These are phyloP conservation scores for Saccharomyces hybrid DNA, from an alignment of 1,139 yeast genomes.

Conservation along the genomic window DNA sequence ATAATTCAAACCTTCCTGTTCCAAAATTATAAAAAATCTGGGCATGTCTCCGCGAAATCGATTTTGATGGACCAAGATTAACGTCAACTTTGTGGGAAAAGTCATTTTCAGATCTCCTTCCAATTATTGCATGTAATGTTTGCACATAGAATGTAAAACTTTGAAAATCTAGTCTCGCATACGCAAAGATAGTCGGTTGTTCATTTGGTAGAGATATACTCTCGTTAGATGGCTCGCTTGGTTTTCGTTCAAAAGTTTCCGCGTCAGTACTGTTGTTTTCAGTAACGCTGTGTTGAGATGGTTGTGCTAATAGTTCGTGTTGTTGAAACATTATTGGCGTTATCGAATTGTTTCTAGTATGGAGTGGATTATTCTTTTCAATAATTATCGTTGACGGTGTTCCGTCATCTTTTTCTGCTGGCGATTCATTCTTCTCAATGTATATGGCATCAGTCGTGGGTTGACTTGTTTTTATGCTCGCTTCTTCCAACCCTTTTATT, in stretches of 20 bases:
- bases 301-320: constrained; percentile 11
- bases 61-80: constrained; percentile 82
- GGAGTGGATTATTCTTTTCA: constrained; percentile 17
- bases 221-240: constrained; percentile 2
- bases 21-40: constrained; percentile 93
- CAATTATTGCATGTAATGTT: constrained; percentile 85
- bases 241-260: constrained; percentile 2
- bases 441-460: background rate
- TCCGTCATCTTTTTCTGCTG: constrained; percentile 7
- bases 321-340: constrained; percentile 28
- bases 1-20: constrained; percentile 81
- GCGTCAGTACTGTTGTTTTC: background rate
- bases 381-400: constrained; percentile 20
- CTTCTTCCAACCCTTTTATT: background rate
- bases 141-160: constrained; percentile 91
- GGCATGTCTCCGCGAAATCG: constrained; percentile 88
- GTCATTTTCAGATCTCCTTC: constrained; percentile 77
- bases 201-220: constrained; percentile 18
- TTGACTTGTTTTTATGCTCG: background rate
- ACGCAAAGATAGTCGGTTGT: constrained; percentile 69
- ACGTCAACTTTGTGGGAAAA: constrained; percentile 66
- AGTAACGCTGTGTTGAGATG: background rate
- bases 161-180: constrained; percentile 88
- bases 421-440: background rate
- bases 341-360: constrained; percentile 22